These are phyloP conservation scores for Davidsoniella virescens DNA, from an alignment of 2,329 filamentous ascomycete species.

Conservation along the genomic window DNA sequence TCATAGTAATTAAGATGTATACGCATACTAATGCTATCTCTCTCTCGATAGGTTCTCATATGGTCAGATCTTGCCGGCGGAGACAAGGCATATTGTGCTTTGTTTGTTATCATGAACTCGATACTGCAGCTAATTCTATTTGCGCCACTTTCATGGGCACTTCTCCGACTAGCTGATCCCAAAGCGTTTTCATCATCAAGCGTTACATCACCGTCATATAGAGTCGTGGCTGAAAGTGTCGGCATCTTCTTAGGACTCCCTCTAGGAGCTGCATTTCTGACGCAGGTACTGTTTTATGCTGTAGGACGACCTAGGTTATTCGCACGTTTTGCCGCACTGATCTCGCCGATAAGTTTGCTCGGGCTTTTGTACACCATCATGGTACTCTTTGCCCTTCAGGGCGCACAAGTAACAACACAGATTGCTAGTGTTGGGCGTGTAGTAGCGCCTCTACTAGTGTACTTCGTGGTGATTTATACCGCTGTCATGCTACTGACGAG, in stretches of 20 bases:
- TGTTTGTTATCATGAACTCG: slow-evolving; percentile 61
- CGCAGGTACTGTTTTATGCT: slow-evolving; percentile 26
- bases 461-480: slow-evolving; percentile 63
- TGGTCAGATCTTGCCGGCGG: slow-evolving; percentile 59
- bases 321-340: slow-evolving; percentile 54
- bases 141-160: slow-evolving; percentile 51
- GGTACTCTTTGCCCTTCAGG: slow-evolving; percentile 72
- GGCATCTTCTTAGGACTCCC: slow-evolving; percentile 77
- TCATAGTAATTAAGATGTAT: not conserved
- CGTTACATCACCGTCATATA: slow-evolving; percentile 43
- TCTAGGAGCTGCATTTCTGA: slow-evolving; percentile 62
- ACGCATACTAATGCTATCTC: slow-evolving; percentile 4
- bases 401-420: slow-evolving; percentile 59
- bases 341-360: slow-evolving; percentile 60
- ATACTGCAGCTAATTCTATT: slow-evolving; percentile 59
- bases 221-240: slow-evolving; percentile 60
- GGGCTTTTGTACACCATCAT: slow-evolving; percentile 78
- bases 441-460: slow-evolving; percentile 63
- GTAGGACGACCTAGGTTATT: slow-evolving; percentile 22
- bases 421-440: slow-evolving; percentile 72
- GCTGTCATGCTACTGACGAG: slow-evolving; percentile 45
- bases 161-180: slow-evolving; percentile 33
- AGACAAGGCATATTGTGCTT: slow-evolving; percentile 68
- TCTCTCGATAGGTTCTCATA: slow-evolving; percentile 32
- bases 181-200: not conserved